These are phyloP conservation scores for Helminthosporium solani DNA, from an alignment of 2,329 filamentous ascomycete genomes.

Conservation along the genomic window DNA sequence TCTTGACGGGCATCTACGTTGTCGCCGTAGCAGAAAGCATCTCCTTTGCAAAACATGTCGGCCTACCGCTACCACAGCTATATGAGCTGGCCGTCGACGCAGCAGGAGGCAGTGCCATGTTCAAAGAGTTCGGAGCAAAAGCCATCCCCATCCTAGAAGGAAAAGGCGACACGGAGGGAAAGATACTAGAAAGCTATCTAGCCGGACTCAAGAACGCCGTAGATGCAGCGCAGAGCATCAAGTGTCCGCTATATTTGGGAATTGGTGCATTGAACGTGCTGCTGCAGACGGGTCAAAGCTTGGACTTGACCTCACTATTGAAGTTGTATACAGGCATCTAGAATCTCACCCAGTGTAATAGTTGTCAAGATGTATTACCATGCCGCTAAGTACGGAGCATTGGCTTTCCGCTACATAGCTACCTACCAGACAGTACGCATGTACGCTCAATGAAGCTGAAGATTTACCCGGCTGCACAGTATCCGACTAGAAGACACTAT, in stretches of 20 bases:
- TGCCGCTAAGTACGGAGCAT: too few species aligned
- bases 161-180: constrained; percentile 18
- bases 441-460: too few species aligned
- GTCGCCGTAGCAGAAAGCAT: constrained; percentile 41
- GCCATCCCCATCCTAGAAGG: constrained; percentile 38
- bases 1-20: constrained; percentile 39
- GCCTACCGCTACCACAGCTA: constrained; percentile 39
- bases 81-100: constrained; percentile 41
- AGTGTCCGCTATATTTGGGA: constrained; percentile 37
- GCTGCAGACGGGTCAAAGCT: constrained; percentile 27
- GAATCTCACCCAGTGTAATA: background rate
- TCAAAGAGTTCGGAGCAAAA: constrained; percentile 32
- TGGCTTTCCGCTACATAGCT: too few species aligned
- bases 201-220: constrained; percentile 32
- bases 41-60: constrained; percentile 40
- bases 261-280: constrained; percentile 35
- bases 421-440: too few species aligned
- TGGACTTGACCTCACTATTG: constrained; percentile 23
- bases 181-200: constrained; percentile 19
- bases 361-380: too few species aligned
- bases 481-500: too few species aligned
- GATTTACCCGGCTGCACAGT: too few species aligned
- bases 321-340: constrained; percentile 21
- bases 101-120: constrained; percentile 40
- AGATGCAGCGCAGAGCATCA: constrained; percentile 36